phyloP scores from a whole-genome alignment of 306 rosid species.

The Quercus robur region DNA sequence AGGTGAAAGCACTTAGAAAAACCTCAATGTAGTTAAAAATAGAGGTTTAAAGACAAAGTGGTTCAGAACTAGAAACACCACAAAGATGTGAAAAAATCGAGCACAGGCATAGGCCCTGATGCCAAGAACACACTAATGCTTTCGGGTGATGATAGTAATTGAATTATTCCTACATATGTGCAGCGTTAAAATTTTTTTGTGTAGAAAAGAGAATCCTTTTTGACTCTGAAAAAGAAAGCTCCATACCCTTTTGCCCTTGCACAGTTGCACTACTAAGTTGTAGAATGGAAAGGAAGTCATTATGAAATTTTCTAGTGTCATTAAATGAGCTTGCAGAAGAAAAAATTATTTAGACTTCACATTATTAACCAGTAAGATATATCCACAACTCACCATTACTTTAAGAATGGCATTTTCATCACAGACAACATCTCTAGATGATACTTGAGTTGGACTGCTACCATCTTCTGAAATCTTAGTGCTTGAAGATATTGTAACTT shows the following conservation, averaged over 20 bases:
- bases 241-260: no score
- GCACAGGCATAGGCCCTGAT: background rate
- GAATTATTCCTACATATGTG: background rate
- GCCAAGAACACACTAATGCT: background rate
- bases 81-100: background rate
- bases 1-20: background rate
- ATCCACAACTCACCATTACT: constrained; percentile 77
- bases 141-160: background rate
- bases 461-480: constrained; percentile 80
- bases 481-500: constrained; percentile 67
- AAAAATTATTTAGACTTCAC: background rate
- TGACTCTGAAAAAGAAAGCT: background rate
- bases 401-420: constrained; percentile 92
- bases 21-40: background rate
- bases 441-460: constrained; percentile 77
- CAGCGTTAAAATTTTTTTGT: background rate
- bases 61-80: background rate
- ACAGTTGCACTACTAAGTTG: no score
- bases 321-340: background rate
- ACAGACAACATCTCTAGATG: constrained; percentile 64
- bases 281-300: background rate
- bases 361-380: background rate
- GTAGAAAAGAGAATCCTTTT: background rate
- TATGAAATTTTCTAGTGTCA: background rate
- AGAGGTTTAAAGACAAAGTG: background rate